Base-by-base conservation (phyloP, 768 basidiomycete genomes). In the Suillus cothurnatus region DNA sequence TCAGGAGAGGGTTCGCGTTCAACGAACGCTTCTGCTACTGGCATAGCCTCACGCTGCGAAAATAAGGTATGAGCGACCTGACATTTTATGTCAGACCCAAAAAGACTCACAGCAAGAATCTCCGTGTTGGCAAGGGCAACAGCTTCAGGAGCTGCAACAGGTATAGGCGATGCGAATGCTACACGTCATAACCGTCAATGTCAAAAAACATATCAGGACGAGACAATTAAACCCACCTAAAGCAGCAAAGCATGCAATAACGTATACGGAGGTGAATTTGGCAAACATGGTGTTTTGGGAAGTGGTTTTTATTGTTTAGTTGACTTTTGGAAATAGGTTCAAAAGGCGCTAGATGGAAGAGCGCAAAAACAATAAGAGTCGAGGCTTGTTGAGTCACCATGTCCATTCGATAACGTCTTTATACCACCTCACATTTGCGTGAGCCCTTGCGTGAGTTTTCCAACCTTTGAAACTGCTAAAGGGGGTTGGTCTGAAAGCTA, bases 281-380 rank as follows among this genome's bases (percentile, higher is more conserved):
- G 38, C 61, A 31, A 68, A 43, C 73, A 77, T 78, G 14, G 62
- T 64, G 62, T 34, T 68, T 73, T 69, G 28, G 72, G 65, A 66
- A 61, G 63, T 0, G 57, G 64, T 59, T 72, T 72, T 49, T 73
- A 75, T 77, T 78, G 73, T 78, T 72, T 66, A 67, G 58, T 56
- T 21, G 64, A 36, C 15, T 36, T 64, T 21, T 38, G 23, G 49
- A 49, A 45, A 45, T 53, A 39, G 62, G 23, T 14, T 39, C 12
- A 17, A 59, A 57, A 23, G 28, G 61, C 59, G 62, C 31, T 61
- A 38, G 61, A 50, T 49, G 32, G 65, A 45, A 31, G 31, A 64
- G 56, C 56, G 64, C 50, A 70, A 67, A 67, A 78, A 76, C 75
- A 77, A 77, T 76, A 76, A 75, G 75, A 70, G 63, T 41, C 66